These are phyloP conservation scores for Stygiomarasmius scandens DNA, from an alignment of 1,284 basidiomycete genomes.

Conservation along the genomic window DNA sequence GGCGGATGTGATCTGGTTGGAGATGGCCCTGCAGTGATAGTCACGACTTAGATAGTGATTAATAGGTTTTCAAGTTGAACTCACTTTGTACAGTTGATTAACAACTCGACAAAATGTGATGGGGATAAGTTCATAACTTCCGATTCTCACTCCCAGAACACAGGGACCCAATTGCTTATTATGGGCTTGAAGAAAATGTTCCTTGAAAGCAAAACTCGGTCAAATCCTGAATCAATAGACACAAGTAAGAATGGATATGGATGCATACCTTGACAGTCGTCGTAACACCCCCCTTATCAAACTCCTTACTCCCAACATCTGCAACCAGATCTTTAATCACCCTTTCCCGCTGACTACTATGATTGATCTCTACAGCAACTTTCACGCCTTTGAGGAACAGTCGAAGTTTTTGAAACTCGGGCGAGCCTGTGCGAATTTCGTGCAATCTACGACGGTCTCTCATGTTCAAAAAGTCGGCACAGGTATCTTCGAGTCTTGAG, in stretches of 20 bases:
- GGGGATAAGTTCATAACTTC: slow-evolving; percentile 31
- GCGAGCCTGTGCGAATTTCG: neutral
- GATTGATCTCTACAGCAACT: slow-evolving; percentile 24
- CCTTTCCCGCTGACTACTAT: slow-evolving; percentile 26
- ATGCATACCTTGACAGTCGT: slow-evolving; percentile 30
- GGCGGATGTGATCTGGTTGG: slow-evolving; percentile 30
- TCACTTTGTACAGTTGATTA: slow-evolving; percentile 34
- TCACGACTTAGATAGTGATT: too few species aligned
- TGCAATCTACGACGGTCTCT: neutral
- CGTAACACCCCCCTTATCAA: slow-evolving; percentile 33
- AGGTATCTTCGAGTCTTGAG: neutral
- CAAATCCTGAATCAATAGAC: too few species aligned
- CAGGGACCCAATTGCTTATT: slow-evolving; percentile 23
- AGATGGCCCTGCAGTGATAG: slow-evolving; percentile 35
- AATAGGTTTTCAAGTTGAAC: too few species aligned
- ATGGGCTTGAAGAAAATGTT: slow-evolving; percentile 33
- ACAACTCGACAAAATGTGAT: slow-evolving; percentile 28
- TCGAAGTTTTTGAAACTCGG: slow-evolving; percentile 22
- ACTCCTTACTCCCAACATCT: slow-evolving; percentile 31
- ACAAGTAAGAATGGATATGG: neutral
- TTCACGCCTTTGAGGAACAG: slow-evolving; percentile 33
- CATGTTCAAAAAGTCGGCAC: neutral
- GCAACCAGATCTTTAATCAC: slow-evolving; percentile 35
- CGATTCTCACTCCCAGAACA: slow-evolving; percentile 32
- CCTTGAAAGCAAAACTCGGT: too few species aligned